These are phyloP conservation scores for Skeletonema potamos DNA, from an alignment of 108 stramenopile genomes.

Conservation along the genomic window DNA sequence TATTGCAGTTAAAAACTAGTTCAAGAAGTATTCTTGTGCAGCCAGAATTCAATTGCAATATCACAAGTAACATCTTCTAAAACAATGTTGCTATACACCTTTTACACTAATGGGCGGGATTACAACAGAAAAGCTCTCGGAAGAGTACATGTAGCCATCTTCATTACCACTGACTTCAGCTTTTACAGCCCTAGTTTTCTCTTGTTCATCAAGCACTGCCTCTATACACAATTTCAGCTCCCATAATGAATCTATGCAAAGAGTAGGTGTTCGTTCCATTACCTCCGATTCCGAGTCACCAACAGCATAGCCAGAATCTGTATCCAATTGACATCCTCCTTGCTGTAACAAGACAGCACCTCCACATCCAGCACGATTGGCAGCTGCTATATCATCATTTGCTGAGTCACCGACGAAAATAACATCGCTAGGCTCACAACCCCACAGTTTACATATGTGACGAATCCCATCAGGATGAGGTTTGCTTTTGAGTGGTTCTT, in stretches of 20 bases:
- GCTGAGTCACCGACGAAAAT: slow-evolving; percentile 49
- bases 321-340: slow-evolving; percentile 12
- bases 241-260: slow-evolving; percentile 11
- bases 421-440: slow-evolving; percentile 26
- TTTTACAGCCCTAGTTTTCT: not conserved
- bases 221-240: slow-evolving; percentile 23
- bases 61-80: not conserved
- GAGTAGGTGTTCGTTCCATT: slow-evolving; percentile 18
- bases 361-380: slow-evolving; percentile 46
- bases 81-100: not conserved
- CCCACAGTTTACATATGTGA: slow-evolving; percentile 42
- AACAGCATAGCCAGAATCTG: slow-evolving; percentile 22
- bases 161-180: not conserved
- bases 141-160: not conserved
- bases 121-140: not conserved
- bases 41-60: not conserved
- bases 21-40: not conserved
- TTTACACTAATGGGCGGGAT: slow-evolving; percentile 4
- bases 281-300: slow-evolving; percentile 24
- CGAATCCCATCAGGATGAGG: slow-evolving; percentile 41
- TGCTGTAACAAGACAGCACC: slow-evolving; percentile 33
- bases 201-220: slow-evolving; percentile 2
- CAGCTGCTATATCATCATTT: slow-evolving; percentile 41
- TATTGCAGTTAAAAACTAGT: not conserved
- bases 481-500: slow-evolving; percentile 28